These are phyloP conservation scores for Linnemannia hyalina DNA, from an alignment of 192 early-diverging fungal genomes.

Conservation along the genomic window DNA sequence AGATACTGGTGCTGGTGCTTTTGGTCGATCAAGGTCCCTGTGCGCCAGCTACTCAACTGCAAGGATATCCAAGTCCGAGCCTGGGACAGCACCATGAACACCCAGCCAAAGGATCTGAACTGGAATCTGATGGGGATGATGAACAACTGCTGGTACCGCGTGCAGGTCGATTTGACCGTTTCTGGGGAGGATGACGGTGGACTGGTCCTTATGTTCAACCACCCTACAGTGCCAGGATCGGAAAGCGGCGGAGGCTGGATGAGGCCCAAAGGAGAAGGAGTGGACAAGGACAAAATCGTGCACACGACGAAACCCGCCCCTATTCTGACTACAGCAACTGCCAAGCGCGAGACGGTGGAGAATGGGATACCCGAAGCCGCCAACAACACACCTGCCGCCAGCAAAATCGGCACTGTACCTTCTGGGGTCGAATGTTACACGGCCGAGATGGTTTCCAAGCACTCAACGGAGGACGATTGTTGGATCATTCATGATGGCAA, in stretches of 20 bases:
- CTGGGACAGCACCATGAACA: constrained; percentile 72
- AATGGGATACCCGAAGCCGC: neutral
- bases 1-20: constrained; percentile 76
- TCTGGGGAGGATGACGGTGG: constrained; percentile 20
- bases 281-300: neutral
- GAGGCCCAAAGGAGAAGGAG: constrained; percentile 34
- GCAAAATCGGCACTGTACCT: neutral
- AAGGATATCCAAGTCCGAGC: constrained; percentile 71
- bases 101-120: constrained; percentile 68
- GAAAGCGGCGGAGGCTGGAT: constrained; percentile 68
- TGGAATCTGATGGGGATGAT: constrained; percentile 88
- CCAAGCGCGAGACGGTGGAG: constrained; percentile 2
- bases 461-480: constrained; percentile 75
- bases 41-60: constrained; percentile 49
- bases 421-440: constrained; percentile 55
- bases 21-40: constrained; percentile 62
- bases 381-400: constrained; percentile 10
- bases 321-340: constrained; percentile 19
- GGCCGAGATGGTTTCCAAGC: constrained; percentile 74
- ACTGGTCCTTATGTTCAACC: constrained; percentile 54
- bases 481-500: constrained; percentile 85
- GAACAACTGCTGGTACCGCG: constrained; percentile 75
- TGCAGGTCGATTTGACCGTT: constrained; percentile 58
- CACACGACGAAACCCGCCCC: neutral
- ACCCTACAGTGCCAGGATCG: constrained; percentile 64